Percentiles rank a stretch among this genome's conserved stretches.
Evolutionary conservation across 148 eudicot genomes (phyloP).

Genomic region (Amaranthus palmeri): DNA sequence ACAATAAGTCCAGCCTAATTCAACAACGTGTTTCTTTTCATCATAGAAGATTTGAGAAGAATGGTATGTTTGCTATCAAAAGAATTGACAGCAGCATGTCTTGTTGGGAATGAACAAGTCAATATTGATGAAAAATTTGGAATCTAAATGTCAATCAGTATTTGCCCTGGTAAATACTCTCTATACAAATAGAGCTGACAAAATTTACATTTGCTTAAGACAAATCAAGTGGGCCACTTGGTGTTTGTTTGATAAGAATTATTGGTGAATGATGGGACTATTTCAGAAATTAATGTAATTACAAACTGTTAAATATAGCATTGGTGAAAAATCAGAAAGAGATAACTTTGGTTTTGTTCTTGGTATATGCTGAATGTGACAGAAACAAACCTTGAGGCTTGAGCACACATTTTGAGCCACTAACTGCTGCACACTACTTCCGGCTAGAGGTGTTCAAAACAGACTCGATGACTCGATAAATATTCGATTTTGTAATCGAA

Average conservation of each 20-base stretch:
- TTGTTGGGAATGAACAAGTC: conserved; percentile 19
- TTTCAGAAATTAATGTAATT: neutral
- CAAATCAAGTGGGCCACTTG: conserved; percentile 23
- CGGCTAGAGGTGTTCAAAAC: too few species aligned
- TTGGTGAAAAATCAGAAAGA: neutral
- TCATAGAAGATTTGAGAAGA: neutral
- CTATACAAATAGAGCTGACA: conserved; percentile 13
- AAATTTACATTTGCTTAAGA: conserved; percentile 10
- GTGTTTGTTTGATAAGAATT: conserved; percentile 8
- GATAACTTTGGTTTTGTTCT: neutral
- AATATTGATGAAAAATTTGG: conserved; percentile 23
- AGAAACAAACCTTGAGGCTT: too few species aligned
- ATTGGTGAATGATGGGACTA: neutral
- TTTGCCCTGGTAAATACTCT: neutral
- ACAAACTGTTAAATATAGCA: neutral
- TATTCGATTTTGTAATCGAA: too few species aligned
- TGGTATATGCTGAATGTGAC: neutral
- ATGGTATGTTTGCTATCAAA: conserved; percentile 8
- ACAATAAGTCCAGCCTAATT: too few species aligned
- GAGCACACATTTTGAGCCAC: too few species aligned
- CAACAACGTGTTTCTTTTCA: too few species aligned
- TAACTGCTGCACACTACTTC: too few species aligned
- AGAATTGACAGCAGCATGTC: conserved; percentile 11
- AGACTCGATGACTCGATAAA: too few species aligned
- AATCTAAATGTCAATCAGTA: conserved; percentile 18